These are phyloP conservation scores for Helenozyma baotianmanensis DNA, from an alignment of 805 yeast species.

Conservation along the genomic window DNA sequence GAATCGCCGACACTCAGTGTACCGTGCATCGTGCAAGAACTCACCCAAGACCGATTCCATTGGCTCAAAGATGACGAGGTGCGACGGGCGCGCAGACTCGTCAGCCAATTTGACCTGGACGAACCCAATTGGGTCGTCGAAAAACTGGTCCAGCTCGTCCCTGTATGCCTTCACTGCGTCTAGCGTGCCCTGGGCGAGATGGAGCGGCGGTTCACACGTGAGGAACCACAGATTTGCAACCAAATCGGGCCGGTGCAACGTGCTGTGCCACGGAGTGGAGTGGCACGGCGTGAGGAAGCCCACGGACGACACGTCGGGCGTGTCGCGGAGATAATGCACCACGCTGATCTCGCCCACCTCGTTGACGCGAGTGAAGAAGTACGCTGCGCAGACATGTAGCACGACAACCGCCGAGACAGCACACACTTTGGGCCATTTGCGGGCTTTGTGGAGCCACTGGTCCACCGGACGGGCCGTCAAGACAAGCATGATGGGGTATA, in stretches of 20 bases:
- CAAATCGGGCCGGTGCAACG: conserved; percentile 56
- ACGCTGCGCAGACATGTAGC: conserved; percentile 39
- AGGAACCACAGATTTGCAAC: conserved; percentile 58
- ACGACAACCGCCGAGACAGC: conserved; percentile 13
- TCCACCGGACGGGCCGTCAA: conserved; percentile 34
- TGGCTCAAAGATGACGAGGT: conserved; percentile 67
- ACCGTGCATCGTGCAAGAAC: conserved; percentile 36
- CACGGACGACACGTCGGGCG: conserved; percentile 42
- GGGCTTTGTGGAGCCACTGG: not conserved
- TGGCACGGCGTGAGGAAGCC: conserved; percentile 96
- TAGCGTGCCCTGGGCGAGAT: conserved; percentile 20
- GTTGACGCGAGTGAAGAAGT: conserved; percentile 60
- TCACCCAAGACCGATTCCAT: conserved; percentile 42
- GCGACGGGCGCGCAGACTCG: conserved; percentile 59
- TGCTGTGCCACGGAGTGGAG: conserved; percentile 92
- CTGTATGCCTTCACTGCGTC: conserved; percentile 43
- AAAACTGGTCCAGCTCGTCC: conserved; percentile 87
- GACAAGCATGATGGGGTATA: conserved; percentile 68
- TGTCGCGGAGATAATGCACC: conserved; percentile 44
- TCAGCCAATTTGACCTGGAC: conserved; percentile 27
- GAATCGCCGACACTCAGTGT: conserved; percentile 47
- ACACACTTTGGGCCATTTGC: not conserved
- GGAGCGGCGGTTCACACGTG: conserved; percentile 88
- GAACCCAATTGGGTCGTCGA: conserved; percentile 59
- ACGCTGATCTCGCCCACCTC: conserved; percentile 84